phyloP scores from a whole-genome alignment of 2,329 filamentous ascomycete genomes.

The Emmonsia crescens region DNA sequence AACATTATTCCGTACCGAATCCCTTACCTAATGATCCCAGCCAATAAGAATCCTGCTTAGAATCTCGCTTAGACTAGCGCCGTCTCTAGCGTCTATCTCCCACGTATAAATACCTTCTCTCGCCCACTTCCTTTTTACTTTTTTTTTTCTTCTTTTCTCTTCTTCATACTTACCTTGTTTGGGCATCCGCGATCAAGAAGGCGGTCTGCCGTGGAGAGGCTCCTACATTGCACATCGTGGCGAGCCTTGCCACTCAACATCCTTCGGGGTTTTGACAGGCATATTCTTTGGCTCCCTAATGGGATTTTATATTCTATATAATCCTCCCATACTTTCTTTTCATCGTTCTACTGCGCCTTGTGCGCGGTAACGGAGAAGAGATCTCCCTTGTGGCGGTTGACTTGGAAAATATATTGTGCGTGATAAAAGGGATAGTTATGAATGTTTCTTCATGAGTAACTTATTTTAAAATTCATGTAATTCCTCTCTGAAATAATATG shows the following conservation, averaged over 20 bases:
- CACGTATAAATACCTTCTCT: slow-evolving; percentile 22
- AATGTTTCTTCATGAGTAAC: too few species aligned
- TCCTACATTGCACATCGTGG: slow-evolving; percentile 50
- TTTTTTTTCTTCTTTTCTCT: slow-evolving; percentile 33
- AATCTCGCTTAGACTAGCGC: slow-evolving; percentile 25
- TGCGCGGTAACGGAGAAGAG: slow-evolving; percentile 28
- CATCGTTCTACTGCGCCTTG: slow-evolving; percentile 29
- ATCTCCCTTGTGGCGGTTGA: too few species aligned
- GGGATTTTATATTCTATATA: slow-evolving; percentile 7
- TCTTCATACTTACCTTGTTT: slow-evolving; percentile 45
- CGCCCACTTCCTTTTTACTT: slow-evolving; percentile 16
- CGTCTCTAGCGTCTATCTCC: not conserved
- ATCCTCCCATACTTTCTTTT: slow-evolving; percentile 26
- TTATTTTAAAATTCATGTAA: too few species aligned
- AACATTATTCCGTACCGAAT: not conserved
- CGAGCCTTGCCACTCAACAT: slow-evolving; percentile 39
- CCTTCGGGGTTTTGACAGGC: slow-evolving; percentile 39
- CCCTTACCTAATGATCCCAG: slow-evolving; percentile 10
- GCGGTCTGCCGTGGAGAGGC: slow-evolving; percentile 36
- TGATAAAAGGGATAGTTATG: too few species aligned
- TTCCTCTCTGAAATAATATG: too few species aligned
- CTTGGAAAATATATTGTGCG: too few species aligned
- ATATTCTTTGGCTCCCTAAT: slow-evolving; percentile 41
- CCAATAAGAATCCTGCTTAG: slow-evolving; percentile 8
- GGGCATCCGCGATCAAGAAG: slow-evolving; percentile 38